Conservation (phyloP, 139 green algal species). For the Trebouxia sp. region DNA sequence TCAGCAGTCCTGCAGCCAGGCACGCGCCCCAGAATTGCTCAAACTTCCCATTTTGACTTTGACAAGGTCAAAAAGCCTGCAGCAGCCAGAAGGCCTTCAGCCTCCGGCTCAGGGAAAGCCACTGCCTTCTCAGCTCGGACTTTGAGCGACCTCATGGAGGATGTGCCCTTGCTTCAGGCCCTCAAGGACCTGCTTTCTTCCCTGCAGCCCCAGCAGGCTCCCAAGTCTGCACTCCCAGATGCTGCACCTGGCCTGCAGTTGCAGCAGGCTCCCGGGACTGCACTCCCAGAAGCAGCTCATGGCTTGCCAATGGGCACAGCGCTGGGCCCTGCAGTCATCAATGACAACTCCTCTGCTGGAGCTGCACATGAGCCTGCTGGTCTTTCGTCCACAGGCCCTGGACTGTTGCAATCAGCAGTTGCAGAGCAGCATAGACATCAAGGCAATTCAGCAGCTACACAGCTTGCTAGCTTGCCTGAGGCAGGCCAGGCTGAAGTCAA, state of each 20-base stretch:
- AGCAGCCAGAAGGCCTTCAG: background rate
- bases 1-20: background rate
- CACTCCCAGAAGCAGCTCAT: background rate
- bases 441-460: too few relatives aligned
- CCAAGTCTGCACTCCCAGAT: too few relatives aligned
- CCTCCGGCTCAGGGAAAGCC: background rate
- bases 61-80: background rate
- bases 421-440: background rate
- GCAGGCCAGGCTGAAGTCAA: background rate
- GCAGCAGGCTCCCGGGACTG: too few relatives aligned
- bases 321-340: too few relatives aligned
- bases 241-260: too few relatives aligned
- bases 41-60: background rate
- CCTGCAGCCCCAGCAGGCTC: background rate
- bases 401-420: background rate
- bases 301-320: too few relatives aligned
- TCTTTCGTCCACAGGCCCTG: too few relatives aligned
- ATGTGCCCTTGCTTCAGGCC: background rate
- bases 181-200: background rate
- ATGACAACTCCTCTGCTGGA: background rate
- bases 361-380: background rate
- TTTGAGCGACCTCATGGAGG: background rate
- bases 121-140: background rate
- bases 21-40: background rate
- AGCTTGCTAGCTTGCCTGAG: too few relatives aligned